A percentile compares a stretch with the other conserved stretches of the same genome.
These are phyloP conservation scores for Pyracantha coccinea DNA, from an alignment of 331 rosid species.

Conservation along the genomic window DNA sequence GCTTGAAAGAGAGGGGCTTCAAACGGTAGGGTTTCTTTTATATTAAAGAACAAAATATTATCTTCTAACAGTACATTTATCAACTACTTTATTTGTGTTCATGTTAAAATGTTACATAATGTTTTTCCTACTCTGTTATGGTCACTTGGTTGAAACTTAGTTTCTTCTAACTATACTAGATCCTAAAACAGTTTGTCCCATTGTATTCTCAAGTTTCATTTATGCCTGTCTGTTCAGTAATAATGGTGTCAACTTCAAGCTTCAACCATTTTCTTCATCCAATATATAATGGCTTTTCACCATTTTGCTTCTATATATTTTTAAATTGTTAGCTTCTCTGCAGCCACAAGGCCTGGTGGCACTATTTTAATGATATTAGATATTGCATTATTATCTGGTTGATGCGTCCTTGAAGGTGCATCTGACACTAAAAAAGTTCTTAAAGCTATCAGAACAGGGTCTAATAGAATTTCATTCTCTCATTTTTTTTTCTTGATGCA, in stretches of 20 bases:
- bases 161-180: neutral
- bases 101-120: neutral
- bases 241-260: neutral
- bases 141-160: slow-evolving; percentile 1
- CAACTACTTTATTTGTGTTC: neutral
- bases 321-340: neutral
- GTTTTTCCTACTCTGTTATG: neutral
- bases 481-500: neutral
- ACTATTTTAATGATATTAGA: neutral
- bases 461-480: neutral
- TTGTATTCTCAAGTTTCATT: slow-evolving; percentile 1
- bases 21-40: slow-evolving; percentile 43
- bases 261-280: too few species aligned
- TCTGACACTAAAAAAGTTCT: neutral
- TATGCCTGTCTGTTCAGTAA: neutral
- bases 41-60: neutral
- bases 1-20: slow-evolving; percentile 98
- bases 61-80: neutral
- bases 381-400: neutral
- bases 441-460: neutral
- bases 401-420: neutral
- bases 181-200: neutral
- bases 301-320: neutral
- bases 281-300: neutral
- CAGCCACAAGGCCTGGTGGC: neutral